Conservation (phyloP, 2,329 filamentous ascomycete species). For the Coniochaeta sp. region DNA sequence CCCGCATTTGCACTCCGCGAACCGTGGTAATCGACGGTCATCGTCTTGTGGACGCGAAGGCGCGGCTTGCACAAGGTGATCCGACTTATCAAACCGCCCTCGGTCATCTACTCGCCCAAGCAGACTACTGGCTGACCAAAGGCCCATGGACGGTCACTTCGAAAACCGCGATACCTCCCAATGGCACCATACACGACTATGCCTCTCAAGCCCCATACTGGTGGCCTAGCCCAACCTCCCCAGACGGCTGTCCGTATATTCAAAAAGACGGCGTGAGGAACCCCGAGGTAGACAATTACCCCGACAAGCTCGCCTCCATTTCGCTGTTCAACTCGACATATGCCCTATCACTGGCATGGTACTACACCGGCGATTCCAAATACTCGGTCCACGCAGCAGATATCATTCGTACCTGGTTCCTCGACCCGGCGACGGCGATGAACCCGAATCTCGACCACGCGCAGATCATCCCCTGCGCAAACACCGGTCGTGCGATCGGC, state of each 20-base stretch:
- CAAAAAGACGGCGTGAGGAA: background rate
- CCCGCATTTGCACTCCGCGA: background rate
- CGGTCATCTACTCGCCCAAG: background rate
- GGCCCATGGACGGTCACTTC: background rate
- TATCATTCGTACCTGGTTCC: background rate
- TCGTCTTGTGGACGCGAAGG: background rate
- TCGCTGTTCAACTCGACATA: background rate
- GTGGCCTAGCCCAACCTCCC: background rate
- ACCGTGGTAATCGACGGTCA: background rate
- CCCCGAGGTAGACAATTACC: background rate
- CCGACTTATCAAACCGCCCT: background rate
- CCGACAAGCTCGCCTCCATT: background rate
- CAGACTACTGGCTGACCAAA: background rate
- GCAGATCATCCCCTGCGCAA: background rate
- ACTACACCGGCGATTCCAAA: background rate
- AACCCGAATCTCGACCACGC: background rate
- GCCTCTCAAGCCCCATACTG: background rate
- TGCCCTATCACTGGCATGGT: background rate
- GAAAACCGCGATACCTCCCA: background rate
- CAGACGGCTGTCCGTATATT: background rate
- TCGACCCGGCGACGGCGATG: background rate
- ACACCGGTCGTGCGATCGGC: background rate
- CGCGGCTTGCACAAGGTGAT: background rate
- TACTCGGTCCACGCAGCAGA: background rate
- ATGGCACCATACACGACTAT: background rate